Evolutionary conservation across 805 yeast species (phyloP), one percentile per base, ranked within the genome.

Genomic region (Gaillardinia entomophila): DNA sequence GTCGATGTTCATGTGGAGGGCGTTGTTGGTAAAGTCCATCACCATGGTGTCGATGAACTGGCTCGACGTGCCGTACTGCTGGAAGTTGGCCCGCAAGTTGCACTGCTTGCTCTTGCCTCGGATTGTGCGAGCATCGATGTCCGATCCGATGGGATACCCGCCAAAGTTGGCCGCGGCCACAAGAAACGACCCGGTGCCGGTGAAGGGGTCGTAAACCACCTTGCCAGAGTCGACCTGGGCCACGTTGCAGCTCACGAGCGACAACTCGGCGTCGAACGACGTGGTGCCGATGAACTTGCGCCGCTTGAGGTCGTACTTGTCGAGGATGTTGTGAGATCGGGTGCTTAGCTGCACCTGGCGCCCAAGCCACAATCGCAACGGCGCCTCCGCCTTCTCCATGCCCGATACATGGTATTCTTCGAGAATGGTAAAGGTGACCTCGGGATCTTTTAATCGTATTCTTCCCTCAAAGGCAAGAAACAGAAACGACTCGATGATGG

Each of bases 1-100:
- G 52, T 92, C 96, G 11, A 92, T 68, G 41, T 72, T 68, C 1
- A 54, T 37, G 42, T 96, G 68, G 33, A 92, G 65, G 3, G 96
- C 82, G 54, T 83, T 82, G 53, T 92, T 88, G 2, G 97, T 92
- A 57, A 92, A 92, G 60, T 92, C 98, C 92, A 92, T 85, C 12
- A 94, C 80, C 45, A 86, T 45, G 0, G 82, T 81, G 52, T 89
- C 97, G 33, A 88, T 55, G 45, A 79, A 82, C 28, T 68, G 62
- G 2, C 62, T 46, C 2, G 67, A 41, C 2, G 84, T 76, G 2
- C 70, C 67, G 53, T 90, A 90, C 53, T 87, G 85, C 40, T 73
- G 60, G 63, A 88, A 89, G 57, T 90, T 90, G 13, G 77, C 64
- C 4, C 51, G 52, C 28, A 84, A 77, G 16, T 70, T 70, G 28